Evolutionary conservation across 148 eudicot genomes (phyloP), one percentile per base, ranked within the genome.

Genomic region (Cornus controversa): DNA sequence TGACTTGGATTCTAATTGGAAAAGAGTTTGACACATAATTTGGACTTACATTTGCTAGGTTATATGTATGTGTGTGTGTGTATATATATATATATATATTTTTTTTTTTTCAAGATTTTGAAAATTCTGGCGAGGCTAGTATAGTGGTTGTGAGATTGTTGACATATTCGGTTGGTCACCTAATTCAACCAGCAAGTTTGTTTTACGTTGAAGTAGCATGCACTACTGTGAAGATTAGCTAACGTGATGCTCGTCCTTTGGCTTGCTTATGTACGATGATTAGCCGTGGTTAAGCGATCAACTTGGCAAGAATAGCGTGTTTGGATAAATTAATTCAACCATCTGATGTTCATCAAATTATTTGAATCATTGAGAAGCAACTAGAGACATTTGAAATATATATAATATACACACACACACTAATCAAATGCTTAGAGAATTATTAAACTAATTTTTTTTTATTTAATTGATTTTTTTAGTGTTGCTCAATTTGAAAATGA

Each of bases 71-170:
- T 60, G 22, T 60, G 3, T 60, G 3, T 60, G 22, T 60, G 6
- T 60, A 60, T 60, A 60, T 60, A 60, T 60, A 69, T 69, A 5
- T 34, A 69, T 6, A n/a, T 20, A 9, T 34, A 0, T 31, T 13
- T 3, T 65, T 24, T 10, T 22, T 4, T 15, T 29, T 67, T 29
- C 24, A 7, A 6, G 70, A 4, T 16, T 31, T 67, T 54, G 18
- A 14, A 20, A 79, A 73, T 53, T 66, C 4, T 80, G 82, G 74
- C 74, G 78, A 77, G 82, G 74, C 74, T 74, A 77, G 82, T 58
- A 58, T 53, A 67, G 69, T 60, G 64, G 75, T 18, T 26, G 66
- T 27, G 65, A 67, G 27, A 31, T 66, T 20, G 79, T 27, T 69
- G 27, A 29, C 15, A 72, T 65, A 27, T 31, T 16, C 22, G 67